phyloP scores from a whole-genome alignment of 192 early-diverging fungal species.

The Coemansia sp. region DNA sequence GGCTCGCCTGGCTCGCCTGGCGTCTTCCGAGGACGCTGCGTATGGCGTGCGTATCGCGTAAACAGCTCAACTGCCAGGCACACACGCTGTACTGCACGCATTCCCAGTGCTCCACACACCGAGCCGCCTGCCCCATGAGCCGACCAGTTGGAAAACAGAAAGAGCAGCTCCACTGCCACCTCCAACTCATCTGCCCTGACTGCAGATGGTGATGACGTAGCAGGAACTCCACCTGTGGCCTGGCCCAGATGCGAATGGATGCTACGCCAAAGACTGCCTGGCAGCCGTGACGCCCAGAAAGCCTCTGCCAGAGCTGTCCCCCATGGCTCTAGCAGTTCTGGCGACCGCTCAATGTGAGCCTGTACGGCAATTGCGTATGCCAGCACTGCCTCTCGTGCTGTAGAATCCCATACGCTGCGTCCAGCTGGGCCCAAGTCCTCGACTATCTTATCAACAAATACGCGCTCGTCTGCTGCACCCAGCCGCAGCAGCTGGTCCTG shows the following conservation, averaged over 20 bases:
- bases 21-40: not conserved
- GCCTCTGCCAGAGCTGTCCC: constrained; percentile 9
- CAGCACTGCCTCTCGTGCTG: constrained; percentile 24
- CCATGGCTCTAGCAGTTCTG: not conserved
- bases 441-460: not conserved
- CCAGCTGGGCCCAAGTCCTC: not conserved
- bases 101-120: not conserved
- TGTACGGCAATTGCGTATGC: constrained; percentile 33
- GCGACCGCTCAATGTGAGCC: constrained; percentile 13
- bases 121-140: not conserved
- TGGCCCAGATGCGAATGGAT: constrained; percentile 6
- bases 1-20: not conserved
- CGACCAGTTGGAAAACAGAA: constrained; percentile 22
- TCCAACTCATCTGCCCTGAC: constrained; percentile 30
- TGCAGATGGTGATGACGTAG: not conserved
- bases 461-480: not conserved
- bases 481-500: constrained; percentile 5
- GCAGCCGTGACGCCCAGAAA: constrained; percentile 27
- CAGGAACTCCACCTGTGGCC: not conserved
- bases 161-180: constrained; percentile 40
- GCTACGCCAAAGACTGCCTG: constrained; percentile 13
- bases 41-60: constrained; percentile 15
- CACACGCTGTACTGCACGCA: constrained; percentile 18
- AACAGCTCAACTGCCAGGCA: constrained; percentile 36
- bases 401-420: constrained; percentile 8